A percentile compares a stretch with the other conserved stretches of the same genome.
Evolutionary conservation across 805 yeast species (phyloP).

Genomic region (Cyberlindnera maclurae): DNA sequence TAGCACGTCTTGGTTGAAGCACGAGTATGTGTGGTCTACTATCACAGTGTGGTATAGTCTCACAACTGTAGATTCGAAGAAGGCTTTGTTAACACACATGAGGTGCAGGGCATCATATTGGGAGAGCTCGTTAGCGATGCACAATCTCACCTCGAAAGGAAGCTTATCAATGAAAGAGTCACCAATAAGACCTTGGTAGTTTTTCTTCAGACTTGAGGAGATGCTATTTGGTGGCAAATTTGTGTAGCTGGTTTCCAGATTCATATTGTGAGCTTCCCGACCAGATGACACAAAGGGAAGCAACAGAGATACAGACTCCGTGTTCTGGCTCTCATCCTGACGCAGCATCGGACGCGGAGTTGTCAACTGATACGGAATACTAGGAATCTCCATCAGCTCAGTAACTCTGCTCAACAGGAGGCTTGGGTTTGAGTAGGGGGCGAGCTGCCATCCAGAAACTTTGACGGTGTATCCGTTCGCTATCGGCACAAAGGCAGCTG

Average conservation of each 20-base stretch:
- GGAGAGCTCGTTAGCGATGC: constrained; percentile 28
- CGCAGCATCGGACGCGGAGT: neutral
- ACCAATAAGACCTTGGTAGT: neutral
- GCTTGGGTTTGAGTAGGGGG: no score
- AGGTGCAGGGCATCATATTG: constrained; percentile 34
- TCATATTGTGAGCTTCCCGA: neutral
- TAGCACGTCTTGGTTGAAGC: constrained; percentile 30
- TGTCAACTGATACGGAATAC: neutral
- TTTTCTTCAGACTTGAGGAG: no score
- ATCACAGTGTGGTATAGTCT: constrained; percentile 28
- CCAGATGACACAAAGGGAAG: constrained; percentile 17
- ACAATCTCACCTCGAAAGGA: constrained; percentile 31
- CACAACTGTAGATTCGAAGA: constrained; percentile 27
- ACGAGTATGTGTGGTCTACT: constrained; percentile 31
- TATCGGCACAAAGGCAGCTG: no score
- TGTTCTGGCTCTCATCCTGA: neutral
- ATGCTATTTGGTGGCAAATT: no score
- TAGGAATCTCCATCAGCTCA: no score
- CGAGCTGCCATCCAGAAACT: no score
- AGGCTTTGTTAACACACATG: constrained; percentile 24
- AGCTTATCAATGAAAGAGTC: constrained; percentile 23
- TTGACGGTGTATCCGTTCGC: no score
- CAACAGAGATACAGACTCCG: constrained; percentile 8
- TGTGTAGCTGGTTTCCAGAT: no score
- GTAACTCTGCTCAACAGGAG: no score